These are phyloP conservation scores for Parastagonospora avenae DNA, from an alignment of 2,329 filamentous ascomycete genomes.

Conservation along the genomic window DNA sequence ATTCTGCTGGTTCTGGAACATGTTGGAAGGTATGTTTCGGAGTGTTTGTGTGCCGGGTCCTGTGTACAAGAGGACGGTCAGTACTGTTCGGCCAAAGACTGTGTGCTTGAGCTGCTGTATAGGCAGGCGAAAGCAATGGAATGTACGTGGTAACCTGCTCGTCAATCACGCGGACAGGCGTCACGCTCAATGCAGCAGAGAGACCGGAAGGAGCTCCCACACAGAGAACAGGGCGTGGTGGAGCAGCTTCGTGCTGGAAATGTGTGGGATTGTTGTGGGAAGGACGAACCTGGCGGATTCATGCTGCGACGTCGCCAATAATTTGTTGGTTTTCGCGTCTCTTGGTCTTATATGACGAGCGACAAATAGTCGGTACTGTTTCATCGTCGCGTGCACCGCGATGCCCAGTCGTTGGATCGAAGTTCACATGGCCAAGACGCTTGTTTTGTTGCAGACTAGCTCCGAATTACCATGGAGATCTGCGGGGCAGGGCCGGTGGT, in stretches of 20 bases:
- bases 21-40: conserved; percentile 57
- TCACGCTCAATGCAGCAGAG: too few species aligned
- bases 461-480: background rate
- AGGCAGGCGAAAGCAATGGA: background rate
- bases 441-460: background rate
- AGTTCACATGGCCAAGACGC: conserved; percentile 2
- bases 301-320: conserved; percentile 38
- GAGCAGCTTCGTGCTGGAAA: conserved; percentile 19
- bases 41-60: conserved; percentile 58
- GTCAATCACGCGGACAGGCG: too few species aligned
- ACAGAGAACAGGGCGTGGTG: conserved; percentile 6
- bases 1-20: conserved; percentile 58
- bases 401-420: background rate
- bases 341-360: background rate
- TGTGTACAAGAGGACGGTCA: conserved; percentile 28
- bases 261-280: conserved; percentile 20
- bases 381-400: conserved; percentile 2
- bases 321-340: background rate
- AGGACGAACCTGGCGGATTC: conserved; percentile 56
- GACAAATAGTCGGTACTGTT: background rate
- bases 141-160: too few species aligned
- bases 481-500: background rate
- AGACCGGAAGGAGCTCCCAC: background rate
- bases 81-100: conserved; percentile 2
- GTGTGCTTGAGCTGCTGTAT: background rate